These are phyloP conservation scores for Kalmusia sp. DNA, from an alignment of 2,329 filamentous ascomycete species.

Conservation along the genomic window DNA sequence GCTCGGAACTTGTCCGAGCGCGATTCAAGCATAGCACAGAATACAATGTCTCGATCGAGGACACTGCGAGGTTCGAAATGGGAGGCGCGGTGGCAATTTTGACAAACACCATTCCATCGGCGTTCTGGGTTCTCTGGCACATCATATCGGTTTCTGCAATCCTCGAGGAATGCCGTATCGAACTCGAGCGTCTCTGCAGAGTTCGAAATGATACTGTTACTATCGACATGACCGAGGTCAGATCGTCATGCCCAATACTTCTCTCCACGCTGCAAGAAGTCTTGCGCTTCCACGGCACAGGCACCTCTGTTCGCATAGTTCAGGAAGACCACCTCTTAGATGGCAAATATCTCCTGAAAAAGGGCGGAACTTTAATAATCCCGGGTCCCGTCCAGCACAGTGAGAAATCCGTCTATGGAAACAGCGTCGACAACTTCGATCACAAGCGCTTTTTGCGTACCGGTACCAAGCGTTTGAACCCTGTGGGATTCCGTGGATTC, in stretches of 20 bases:
- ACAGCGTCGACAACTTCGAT: conserved; percentile 39
- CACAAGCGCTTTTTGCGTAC: conserved; percentile 41
- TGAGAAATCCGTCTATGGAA: conserved; percentile 10
- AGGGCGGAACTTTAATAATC: conserved; percentile 37
- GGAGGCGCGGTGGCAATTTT: conserved; percentile 47
- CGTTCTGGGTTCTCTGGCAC: conserved; percentile 50
- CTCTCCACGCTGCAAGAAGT: conserved; percentile 50
- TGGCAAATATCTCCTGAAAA: conserved; percentile 39
- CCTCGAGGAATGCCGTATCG: conserved; percentile 37
- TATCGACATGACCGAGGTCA: conserved; percentile 30
- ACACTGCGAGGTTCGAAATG: conserved; percentile 50
- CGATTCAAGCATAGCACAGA: conserved; percentile 39
- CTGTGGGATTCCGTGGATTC: conserved; percentile 32
- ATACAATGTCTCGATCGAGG: conserved; percentile 35
- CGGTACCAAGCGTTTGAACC: conserved; percentile 12
- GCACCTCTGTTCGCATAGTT: conserved; percentile 40
- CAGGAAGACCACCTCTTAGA: conserved; percentile 41
- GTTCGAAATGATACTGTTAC: conserved; percentile 14
- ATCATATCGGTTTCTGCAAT: conserved; percentile 40
- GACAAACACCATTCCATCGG: conserved; percentile 46
- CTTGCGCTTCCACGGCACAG: conserved; percentile 45
- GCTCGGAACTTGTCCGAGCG: conserved; percentile 40
- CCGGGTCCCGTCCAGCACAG: conserved; percentile 30
- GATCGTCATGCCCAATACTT: conserved; percentile 48
- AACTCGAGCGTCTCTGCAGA: conserved; percentile 37